Base-by-base conservation (phyloP, 2,329 filamentous ascomycete genomes). In the Sporothrix variecibatus region DNA sequence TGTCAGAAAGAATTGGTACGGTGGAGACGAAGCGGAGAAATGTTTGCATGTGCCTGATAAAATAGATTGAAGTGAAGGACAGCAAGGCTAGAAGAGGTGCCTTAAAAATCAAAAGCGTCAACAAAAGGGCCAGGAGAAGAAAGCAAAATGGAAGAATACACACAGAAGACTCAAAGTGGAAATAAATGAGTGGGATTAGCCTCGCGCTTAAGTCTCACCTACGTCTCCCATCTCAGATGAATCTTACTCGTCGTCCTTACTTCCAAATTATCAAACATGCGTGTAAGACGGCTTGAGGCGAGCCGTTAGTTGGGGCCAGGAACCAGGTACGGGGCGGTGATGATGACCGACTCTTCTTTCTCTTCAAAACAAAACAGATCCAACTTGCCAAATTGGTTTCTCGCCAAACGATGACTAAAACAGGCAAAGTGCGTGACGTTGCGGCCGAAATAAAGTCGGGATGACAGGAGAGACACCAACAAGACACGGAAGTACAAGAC, bases 401-500 rank as follows among this genome's bases (percentile, higher is more conserved):
- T 67, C 62, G 62, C n/a, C 38, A 60, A 26, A 34, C 3, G 23
- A 28, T 17, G 15, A 2, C 46, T 15, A 7, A 17, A 31, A 31
- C 31, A 62, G 38, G 38, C 62, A 38, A 67, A 20, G 2, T 11
- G 62, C 34, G 5, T 8, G 8, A 28, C 15, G 62, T 28, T 67
- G n/a, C 62, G 62, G 62, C 62, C 62, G 62, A 67, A 43, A 46
- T 67, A 65, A 65, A 38, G 53, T 17, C 53, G 58, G 58, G 28
- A 7, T 38, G 28, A 34, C 58, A 62, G 58, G 58, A 23, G 38
- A 65, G 11, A 65, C 60, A 64, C 31, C 9, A 23, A 28, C 17
- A n/a, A n/a, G 17, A 62, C 15, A 38, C 28, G n/a, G 11, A 5
- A n/a, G 8, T 20, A 43, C 31, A 6, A 23, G n/a, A 43, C 11